phyloP scores from a whole-genome alignment of 352 stramenopile species.

The Phytophthora pistaciae region DNA sequence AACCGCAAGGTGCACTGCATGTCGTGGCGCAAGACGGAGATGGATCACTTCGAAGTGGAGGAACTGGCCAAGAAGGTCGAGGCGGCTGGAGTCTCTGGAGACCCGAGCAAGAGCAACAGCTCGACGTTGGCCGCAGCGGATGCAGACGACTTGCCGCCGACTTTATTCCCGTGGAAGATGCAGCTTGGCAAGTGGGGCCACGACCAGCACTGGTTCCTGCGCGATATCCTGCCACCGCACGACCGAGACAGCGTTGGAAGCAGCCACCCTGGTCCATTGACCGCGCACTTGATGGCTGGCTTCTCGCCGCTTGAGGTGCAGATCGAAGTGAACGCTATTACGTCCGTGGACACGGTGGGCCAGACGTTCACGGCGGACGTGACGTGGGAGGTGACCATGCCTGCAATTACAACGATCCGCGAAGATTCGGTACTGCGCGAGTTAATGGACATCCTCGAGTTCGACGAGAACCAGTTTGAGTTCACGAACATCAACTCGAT shows the following conservation, averaged over 20 bases:
- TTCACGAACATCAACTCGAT: slow-evolving; percentile 55
- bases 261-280: slow-evolving; percentile 28
- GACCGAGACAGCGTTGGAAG: slow-evolving; percentile 14
- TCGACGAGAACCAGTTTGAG: slow-evolving; percentile 52
- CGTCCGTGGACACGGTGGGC: slow-evolving; percentile 48
- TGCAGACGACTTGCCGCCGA: slow-evolving; percentile 24
- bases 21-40: slow-evolving; percentile 59
- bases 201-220: slow-evolving; percentile 63
- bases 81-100: background rate
- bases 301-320: slow-evolving; percentile 46
- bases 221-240: slow-evolving; percentile 41
- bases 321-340: slow-evolving; percentile 52
- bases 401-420: slow-evolving; percentile 47
- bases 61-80: slow-evolving; percentile 48
- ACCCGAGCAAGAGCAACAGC: slow-evolving; percentile 12
- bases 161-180: slow-evolving; percentile 71
- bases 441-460: slow-evolving; percentile 50
- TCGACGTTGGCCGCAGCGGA: slow-evolving; percentile 21
- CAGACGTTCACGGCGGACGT: slow-evolving; percentile 62
- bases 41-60: slow-evolving; percentile 48
- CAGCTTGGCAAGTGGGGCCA: slow-evolving; percentile 54
- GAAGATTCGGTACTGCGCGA: slow-evolving; percentile 53
- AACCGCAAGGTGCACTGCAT: slow-evolving; percentile 47
- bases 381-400: slow-evolving; percentile 54
- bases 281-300: slow-evolving; percentile 41